Evolutionary conservation across 1,139 yeast species (phyloP).

Genomic region (Petasospora rhodanensis): DNA sequence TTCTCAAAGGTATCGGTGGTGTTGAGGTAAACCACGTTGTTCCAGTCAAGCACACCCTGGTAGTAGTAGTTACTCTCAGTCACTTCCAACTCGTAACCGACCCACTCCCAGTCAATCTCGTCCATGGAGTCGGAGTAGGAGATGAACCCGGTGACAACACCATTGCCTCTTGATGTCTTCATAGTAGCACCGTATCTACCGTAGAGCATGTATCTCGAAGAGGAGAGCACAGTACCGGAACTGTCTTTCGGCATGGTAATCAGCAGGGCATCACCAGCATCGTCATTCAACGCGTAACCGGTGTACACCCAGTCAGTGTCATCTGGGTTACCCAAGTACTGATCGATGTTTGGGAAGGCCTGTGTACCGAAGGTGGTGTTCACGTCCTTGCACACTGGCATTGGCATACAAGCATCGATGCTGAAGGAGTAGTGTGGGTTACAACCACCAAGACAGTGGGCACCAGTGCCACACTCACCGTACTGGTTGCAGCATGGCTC

Average conservation of each 20-base stretch:
- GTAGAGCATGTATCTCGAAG: slow-evolving; percentile 79
- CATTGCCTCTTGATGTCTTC: slow-evolving; percentile 68
- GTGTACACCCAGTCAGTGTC: slow-evolving; percentile 69
- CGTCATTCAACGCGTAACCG: slow-evolving; percentile 54
- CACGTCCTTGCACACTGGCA: slow-evolving; percentile 42
- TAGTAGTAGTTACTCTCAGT: slow-evolving; percentile 78
- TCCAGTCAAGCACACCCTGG: slow-evolving; percentile 67
- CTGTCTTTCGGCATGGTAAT: slow-evolving; percentile 75
- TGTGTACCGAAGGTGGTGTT: slow-evolving; percentile 39
- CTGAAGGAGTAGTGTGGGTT: slow-evolving; percentile 46
- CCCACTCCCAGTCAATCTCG: slow-evolving; percentile 83
- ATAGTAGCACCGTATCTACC: slow-evolving; percentile 70
- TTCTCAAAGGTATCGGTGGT: slow-evolving; percentile 54
- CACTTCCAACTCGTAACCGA: slow-evolving; percentile 61
- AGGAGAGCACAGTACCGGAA: slow-evolving; percentile 75
- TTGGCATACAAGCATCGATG: slow-evolving; percentile 56
- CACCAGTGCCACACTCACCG: slow-evolving; percentile 79
- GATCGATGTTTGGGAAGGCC: slow-evolving; percentile 27
- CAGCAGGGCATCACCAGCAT: slow-evolving; percentile 41
- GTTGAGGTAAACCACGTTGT: slow-evolving; percentile 47
- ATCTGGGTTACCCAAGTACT: slow-evolving; percentile 67
- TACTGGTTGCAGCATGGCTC: slow-evolving; percentile 81
- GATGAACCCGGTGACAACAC: slow-evolving; percentile 82
- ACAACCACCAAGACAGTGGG: slow-evolving; percentile 75
- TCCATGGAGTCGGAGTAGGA: slow-evolving; percentile 80